These are phyloP conservation scores for Cytospora mali DNA, from an alignment of 2,329 filamentous ascomycete genomes.

Conservation along the genomic window DNA sequence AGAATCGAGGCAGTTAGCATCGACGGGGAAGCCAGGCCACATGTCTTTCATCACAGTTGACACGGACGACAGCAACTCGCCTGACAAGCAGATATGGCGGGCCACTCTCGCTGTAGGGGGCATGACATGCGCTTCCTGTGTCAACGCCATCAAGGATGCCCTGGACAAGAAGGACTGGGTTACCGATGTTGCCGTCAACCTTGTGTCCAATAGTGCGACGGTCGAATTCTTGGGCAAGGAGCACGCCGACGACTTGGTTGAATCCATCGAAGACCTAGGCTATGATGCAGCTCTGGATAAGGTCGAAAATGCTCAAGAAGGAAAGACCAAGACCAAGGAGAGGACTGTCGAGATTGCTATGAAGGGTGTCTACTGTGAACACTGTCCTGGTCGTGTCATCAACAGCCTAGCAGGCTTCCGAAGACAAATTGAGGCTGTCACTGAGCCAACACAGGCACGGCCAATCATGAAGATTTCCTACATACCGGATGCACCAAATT, in stretches of 20 bases:
- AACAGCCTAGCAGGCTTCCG: conserved; percentile 57
- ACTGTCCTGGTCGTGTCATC: conserved; percentile 65
- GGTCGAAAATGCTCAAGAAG: conserved; percentile 42
- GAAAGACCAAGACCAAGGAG: conserved; percentile 36
- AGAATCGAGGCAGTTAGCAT: background rate
- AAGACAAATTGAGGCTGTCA: conserved; percentile 54
- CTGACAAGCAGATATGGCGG: conserved; percentile 45
- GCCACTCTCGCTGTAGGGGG: conserved; percentile 65
- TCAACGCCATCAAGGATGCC: conserved; percentile 62
- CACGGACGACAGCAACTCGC: conserved; percentile 33
- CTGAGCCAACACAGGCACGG: conserved; percentile 57
- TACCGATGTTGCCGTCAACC: conserved; percentile 60
- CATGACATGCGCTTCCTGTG: conserved; percentile 75
- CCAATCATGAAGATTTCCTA: conserved; percentile 75
- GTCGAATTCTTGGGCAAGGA: conserved; percentile 56
- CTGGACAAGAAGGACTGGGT: conserved; percentile 62
- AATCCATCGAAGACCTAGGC: conserved; percentile 63
- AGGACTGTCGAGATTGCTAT: conserved; percentile 67
- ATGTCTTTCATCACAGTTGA: conserved; percentile 41
- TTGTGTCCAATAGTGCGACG: conserved; percentile 68
- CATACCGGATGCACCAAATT: conserved; percentile 63
- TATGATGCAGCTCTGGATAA: conserved; percentile 65
- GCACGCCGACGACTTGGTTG: conserved; percentile 51
- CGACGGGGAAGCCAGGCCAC: conserved; percentile 3
- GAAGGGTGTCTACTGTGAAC: conserved; percentile 74